Base-by-base conservation (phyloP, 345 rosid species). In the Moricandia moricandioides region DNA sequence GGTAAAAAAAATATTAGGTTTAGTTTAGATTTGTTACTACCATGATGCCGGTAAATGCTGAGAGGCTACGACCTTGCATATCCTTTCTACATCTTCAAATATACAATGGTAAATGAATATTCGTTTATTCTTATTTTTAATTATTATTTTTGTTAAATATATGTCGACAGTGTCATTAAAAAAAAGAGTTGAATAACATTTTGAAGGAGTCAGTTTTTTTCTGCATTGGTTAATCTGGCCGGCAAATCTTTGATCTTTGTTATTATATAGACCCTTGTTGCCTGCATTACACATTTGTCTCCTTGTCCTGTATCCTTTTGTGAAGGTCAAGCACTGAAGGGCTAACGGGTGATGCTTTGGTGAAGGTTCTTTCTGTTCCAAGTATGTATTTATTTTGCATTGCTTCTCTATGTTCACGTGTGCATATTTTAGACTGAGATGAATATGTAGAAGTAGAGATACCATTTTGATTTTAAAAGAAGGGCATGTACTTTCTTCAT, bases 171-270 rank as follows among this genome's bases (percentile, higher is more conserved):
- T 13, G 52, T 2, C 35, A 21, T 2, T 39, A 9, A 37, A 51
- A 31, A 33, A 8, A 68, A 12, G 1, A 29, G 43, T 61, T 68
- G 54, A 75, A 51, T 37, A 8, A 8, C 9, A 4, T 8, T 6
- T 65, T 65, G 80, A 77, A 77, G 5, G 34, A 34, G 62, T 65
- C 81, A 71, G 56, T 51, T 69, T 62, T 60, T 10, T 61, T 60
- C 63, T 61, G 12, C 31, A 57, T 54, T 33, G 57, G 63, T 77
- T 55, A 18, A 51, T 45, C 51, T 52, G 77, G 77, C 81, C 81
- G 73, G 81, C 77, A 78, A 60, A 71, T 51, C 73, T 66, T 72
- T 72, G 73, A 60, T 18, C 51, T 18, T 8, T 69, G 59, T 21
- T 52, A 47, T 71, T 67, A 59, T 52, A 78, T 60, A 78, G 57